Conservation (phyloP, 1,284 basidiomycete species). For the Boletus smithii region DNA sequence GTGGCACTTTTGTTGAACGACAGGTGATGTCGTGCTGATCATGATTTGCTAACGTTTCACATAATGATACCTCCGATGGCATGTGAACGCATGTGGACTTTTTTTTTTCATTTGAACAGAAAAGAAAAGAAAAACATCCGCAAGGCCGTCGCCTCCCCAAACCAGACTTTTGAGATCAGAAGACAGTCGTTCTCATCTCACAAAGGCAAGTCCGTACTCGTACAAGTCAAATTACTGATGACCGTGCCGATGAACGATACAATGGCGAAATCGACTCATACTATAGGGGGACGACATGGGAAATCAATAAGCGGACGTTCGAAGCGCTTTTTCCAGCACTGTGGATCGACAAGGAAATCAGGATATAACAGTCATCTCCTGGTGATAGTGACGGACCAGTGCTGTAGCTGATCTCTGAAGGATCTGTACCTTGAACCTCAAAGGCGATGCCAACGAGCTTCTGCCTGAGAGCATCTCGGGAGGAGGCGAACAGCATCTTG, state of each 20-base stretch:
- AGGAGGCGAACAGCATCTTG: conserved; percentile 96
- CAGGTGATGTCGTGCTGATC: conserved; percentile 2
- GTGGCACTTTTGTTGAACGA: neutral
- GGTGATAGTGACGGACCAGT: conserved; percentile 54
- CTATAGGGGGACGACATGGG: neutral
- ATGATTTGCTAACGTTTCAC: conserved; percentile 6
- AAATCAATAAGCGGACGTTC: conserved; percentile 14
- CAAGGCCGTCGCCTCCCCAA: neutral
- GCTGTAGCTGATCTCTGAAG: conserved; percentile 74
- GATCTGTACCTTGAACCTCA: conserved; percentile 90
- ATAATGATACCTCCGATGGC: neutral
- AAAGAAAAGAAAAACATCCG: neutral
- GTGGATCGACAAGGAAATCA: neutral
- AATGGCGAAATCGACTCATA: neutral
- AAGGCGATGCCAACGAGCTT: conserved; percentile 67
- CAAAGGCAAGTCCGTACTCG: neutral
- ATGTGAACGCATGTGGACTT: neutral
- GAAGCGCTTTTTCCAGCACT: conserved; percentile 24
- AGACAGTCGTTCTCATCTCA: neutral
- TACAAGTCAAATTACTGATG: neutral
- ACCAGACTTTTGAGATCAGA: neutral
- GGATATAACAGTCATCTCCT: neutral
- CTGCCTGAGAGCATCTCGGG: conserved; percentile 80
- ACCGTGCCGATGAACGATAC: neutral
- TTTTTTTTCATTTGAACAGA: neutral